phyloP scores from a whole-genome alignment of 2,329 filamentous ascomycete genomes.

The Diaporthe citri region DNA sequence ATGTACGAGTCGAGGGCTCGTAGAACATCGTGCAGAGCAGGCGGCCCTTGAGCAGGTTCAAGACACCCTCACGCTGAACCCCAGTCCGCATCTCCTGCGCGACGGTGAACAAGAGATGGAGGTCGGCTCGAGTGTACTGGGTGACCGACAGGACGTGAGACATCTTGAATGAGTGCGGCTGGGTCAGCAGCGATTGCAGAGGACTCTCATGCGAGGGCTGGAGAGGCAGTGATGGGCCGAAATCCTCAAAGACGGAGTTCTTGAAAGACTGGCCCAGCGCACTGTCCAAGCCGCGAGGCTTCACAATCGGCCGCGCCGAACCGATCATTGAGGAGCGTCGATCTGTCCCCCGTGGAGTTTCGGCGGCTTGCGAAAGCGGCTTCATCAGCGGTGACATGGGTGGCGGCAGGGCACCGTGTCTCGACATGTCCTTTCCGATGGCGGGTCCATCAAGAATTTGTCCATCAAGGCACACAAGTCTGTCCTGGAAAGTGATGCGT shows the following conservation, averaged over 20 bases:
- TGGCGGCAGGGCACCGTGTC: slow-evolving; percentile 66
- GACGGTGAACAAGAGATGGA: slow-evolving; percentile 95
- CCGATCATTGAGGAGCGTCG: slow-evolving; percentile 52
- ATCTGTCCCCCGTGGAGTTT: slow-evolving; percentile 43
- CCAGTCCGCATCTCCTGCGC: slow-evolving; percentile 98
- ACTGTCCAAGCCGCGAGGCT: slow-evolving; percentile 52
- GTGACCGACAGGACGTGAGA: slow-evolving; percentile 92
- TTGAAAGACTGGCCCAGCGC: slow-evolving; percentile 47
- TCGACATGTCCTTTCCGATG: slow-evolving; percentile 81
- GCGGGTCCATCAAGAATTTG: slow-evolving; percentile 67
- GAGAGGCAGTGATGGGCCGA: slow-evolving; percentile 60
- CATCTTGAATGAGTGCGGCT: slow-evolving; percentile 85
- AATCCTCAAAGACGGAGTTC: slow-evolving; percentile 56
- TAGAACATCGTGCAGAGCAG: slow-evolving; percentile 96
- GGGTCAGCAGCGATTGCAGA: slow-evolving; percentile 79
- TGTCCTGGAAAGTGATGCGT: slow-evolving; percentile 80
- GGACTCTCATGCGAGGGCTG: slow-evolving; percentile 69
- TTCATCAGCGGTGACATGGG: slow-evolving; percentile 71
- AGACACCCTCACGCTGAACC: slow-evolving; percentile 90
- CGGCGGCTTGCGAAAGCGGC: slow-evolving; percentile 52
- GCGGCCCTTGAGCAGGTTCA: slow-evolving; percentile 87
- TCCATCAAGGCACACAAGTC: slow-evolving; percentile 81
- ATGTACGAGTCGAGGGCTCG: slow-evolving; percentile 96
- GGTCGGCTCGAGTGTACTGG: slow-evolving; percentile 87
- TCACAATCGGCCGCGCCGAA: slow-evolving; percentile 49